Base-by-base conservation (phyloP, 495 filamentous ascomycete species). In the Annulohypoxylon nitens region DNA sequence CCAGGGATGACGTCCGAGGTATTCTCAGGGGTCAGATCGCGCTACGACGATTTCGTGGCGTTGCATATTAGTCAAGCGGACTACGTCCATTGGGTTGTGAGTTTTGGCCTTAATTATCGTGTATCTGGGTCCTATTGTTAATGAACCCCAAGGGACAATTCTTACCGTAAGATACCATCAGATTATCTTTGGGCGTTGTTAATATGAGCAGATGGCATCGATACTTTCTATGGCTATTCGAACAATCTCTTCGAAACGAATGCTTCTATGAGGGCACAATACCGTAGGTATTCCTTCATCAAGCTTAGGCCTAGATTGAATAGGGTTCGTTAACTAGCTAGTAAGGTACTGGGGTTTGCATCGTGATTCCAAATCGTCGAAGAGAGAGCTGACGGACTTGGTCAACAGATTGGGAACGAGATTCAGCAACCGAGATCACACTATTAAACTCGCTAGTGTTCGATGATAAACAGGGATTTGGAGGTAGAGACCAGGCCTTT, bases 31-130 rank as follows among this genome's bases (percentile, higher is more conserved):
- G 82, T 82, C 4, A 74, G 73, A 18, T 81, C 75, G 55, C 80
- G 84, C 2, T 81, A 80, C 60, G 84, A 86, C 68, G 85, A 87
- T 54, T 86, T 84, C 67, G 75, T 80, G 30, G 83, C 79, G 73
- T 37, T 84, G 54, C 72, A 82, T 77, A 72, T 67, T 37, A 51
- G 54, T 61, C 48, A 63, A 55, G 81, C 79, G 0, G 80, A 81
- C 9, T 81, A 83, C 58, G 81, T 86, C 54, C 85, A 85, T 69
- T 81, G 83, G 61, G 70, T 73, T 47, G 77, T 79, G 64, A 58
- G 77, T 75, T 12, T 25, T 43, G 14, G 11, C 45, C 16, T 51
- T 8, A 14, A 23, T 72, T 18, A 25, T 10, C 41, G 10, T n/a
- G 14, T 53, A 25, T 45, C 10, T 48, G 10, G 43, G 36, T 4